Evolutionary conservation across 2,329 filamentous ascomycete genomes (phyloP).

Genomic region (Dendryphion nanum): DNA sequence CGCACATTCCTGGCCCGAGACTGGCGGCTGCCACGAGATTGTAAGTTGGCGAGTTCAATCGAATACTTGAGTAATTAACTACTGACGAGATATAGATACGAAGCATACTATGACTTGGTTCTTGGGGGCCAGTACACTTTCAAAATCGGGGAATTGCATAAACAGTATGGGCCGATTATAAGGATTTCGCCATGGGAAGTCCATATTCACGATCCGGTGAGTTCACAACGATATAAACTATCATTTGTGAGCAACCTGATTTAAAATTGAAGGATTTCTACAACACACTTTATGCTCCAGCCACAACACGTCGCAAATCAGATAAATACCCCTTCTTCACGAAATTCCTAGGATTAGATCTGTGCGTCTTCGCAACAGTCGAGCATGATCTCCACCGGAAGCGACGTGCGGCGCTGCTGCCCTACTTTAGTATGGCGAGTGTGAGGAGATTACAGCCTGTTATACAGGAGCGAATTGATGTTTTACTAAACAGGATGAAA

Average conservation of each 20-base stretch:
- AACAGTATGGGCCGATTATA: conserved; percentile 11
- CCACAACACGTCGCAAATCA: background rate
- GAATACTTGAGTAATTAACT: background rate
- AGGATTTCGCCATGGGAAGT: conserved; percentile 12
- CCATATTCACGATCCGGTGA: conserved; percentile 8
- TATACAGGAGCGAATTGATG: conserved; percentile 7
- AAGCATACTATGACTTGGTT: conserved; percentile 6
- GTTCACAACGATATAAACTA: background rate
- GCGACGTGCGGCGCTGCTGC: conserved; percentile 16
- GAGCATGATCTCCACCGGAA: conserved; percentile 19
- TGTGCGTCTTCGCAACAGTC: conserved; percentile 6
- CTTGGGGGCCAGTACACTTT: conserved; percentile 24
- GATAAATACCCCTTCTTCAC: background rate
- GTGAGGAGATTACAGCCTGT: conserved; percentile 12
- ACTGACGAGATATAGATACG: conserved; percentile 2
- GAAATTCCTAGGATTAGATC: background rate
- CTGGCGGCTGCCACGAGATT: background rate
- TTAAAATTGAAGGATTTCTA: conserved; percentile 1
- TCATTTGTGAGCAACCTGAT: background rate
- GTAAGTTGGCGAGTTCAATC: background rate
- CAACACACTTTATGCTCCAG: background rate
- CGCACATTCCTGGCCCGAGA: conserved; percentile 1
- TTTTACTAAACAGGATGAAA: conserved; percentile 1
- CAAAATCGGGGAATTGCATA: conserved; percentile 31
- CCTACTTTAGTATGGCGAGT: conserved; percentile 16